These are phyloP conservation scores for Debaryomyces nepalensis DNA, from an alignment of 1,139 yeast genomes.

Conservation along the genomic window DNA sequence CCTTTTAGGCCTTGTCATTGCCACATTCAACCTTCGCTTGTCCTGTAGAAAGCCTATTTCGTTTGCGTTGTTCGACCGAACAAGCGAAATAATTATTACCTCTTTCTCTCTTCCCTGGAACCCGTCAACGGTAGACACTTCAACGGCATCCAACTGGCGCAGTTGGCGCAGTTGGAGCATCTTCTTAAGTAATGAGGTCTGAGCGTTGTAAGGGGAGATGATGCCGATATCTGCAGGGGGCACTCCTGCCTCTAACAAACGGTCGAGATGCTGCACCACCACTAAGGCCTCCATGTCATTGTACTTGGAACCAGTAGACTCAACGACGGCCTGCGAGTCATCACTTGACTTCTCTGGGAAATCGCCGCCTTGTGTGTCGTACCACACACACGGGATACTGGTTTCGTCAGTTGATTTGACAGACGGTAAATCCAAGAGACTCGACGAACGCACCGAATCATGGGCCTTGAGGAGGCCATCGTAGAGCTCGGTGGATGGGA, in stretches of 20 bases:
- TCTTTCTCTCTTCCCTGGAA: conserved; percentile 74
- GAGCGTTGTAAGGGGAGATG: conserved; percentile 90
- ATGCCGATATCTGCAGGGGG: conserved; percentile 66
- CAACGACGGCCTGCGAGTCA: conserved; percentile 32
- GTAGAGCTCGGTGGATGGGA: conserved; percentile 74
- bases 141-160: conserved; percentile 28
- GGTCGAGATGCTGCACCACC: conserved; percentile 58
- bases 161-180: conserved; percentile 34
- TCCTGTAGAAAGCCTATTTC: conserved; percentile 82
- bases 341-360: conserved; percentile 62
- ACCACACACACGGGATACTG: conserved; percentile 60
- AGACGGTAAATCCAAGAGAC: conserved; percentile 58
- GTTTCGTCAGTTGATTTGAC: conserved; percentile 49
- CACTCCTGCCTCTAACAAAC: conserved; percentile 54
- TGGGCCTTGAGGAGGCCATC: conserved; percentile 66
- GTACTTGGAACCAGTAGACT: conserved; percentile 54
- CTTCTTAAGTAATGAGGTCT: conserved; percentile 65
- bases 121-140: conserved; percentile 52
- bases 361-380: conserved; percentile 93
- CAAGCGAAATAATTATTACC: conserved; percentile 62
- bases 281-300: conserved; percentile 76
- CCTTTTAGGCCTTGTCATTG: conserved; percentile 87
- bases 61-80: conserved; percentile 49
- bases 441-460: conserved; percentile 55
- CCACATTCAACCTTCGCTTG: conserved; percentile 63